Evolutionary conservation across 805 yeast genomes (phyloP).

Genomic region (Pichia gijzeniarum): DNA sequence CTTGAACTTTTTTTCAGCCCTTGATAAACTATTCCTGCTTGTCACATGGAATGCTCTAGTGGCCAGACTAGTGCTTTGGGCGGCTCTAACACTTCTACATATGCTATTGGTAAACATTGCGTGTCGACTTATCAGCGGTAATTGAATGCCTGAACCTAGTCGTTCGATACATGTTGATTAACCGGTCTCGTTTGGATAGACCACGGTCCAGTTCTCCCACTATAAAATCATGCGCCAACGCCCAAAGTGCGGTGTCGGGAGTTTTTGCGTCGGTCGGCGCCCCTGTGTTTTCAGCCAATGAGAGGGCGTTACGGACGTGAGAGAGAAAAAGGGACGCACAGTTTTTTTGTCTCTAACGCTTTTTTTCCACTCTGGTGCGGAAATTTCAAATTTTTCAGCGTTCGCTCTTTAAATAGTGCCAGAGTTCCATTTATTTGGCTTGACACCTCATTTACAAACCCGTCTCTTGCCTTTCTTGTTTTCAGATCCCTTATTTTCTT

Average conservation of each 20-base stretch:
- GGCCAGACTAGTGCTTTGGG: background rate
- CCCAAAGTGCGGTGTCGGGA: conserved; percentile 10
- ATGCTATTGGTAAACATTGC: conserved; percentile 1
- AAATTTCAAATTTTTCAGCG: no score
- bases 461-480: no score
- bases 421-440: background rate
- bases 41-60: conserved; percentile 7
- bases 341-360: background rate
- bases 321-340: conserved; percentile 10
- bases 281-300: background rate
- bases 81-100: background rate
- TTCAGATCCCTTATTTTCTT: background rate
- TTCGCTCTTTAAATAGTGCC: background rate
- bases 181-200: no score
- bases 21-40: conserved; percentile 9
- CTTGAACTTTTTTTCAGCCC: conserved; percentile 13
- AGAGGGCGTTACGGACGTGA: background rate
- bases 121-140: no score
- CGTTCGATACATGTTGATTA: no score
- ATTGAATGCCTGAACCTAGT: no score
- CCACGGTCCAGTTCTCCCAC: background rate
- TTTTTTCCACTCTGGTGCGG: no score
- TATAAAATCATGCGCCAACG: background rate
- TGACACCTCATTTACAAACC: no score
- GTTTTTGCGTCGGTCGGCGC: conserved; percentile 7